Evolutionary conservation across 176 grass and related monocot genomes (phyloP).

Genomic region (Oryza officinalis): DNA sequence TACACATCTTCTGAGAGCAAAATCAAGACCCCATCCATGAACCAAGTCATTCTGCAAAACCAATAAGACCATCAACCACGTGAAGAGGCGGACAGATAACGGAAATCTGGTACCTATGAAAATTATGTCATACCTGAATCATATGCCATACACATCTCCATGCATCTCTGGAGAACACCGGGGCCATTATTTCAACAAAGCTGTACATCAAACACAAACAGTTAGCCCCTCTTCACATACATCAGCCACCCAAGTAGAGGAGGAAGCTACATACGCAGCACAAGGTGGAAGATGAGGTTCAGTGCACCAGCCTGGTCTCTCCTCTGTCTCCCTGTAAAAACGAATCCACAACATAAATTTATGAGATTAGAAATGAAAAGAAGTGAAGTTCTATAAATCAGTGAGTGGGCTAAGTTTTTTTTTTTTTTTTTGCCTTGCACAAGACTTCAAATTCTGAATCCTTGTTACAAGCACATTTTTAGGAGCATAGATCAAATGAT

Average conservation of each 20-base stretch:
- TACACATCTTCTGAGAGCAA: conserved; percentile 83
- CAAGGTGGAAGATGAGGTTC: conserved; percentile 86
- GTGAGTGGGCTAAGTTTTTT: background rate
- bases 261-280: conserved; percentile 62
- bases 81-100: background rate
- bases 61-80: background rate
- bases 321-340: conserved; percentile 72
- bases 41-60: conserved; percentile 80
- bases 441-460: background rate
- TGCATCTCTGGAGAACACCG: conserved; percentile 90
- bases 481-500: background rate
- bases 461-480: conserved; percentile 5
- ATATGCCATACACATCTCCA: conserved; percentile 98
- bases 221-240: background rate
- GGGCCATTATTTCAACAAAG: conserved; percentile 98
- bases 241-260: background rate
- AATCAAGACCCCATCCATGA: conserved; percentile 97
- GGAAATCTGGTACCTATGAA: background rate
- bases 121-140: conserved; percentile 68
- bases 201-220: conserved; percentile 39
- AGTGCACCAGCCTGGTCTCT: conserved; percentile 77
- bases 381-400: background rate
- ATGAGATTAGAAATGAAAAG: conserved; percentile 1
- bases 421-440: background rate
- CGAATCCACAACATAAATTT: conserved; percentile 23